Conservation (phyloP, 1,284 basidiomycete species). For the Pseudozyma tsukubaensis region DNA sequence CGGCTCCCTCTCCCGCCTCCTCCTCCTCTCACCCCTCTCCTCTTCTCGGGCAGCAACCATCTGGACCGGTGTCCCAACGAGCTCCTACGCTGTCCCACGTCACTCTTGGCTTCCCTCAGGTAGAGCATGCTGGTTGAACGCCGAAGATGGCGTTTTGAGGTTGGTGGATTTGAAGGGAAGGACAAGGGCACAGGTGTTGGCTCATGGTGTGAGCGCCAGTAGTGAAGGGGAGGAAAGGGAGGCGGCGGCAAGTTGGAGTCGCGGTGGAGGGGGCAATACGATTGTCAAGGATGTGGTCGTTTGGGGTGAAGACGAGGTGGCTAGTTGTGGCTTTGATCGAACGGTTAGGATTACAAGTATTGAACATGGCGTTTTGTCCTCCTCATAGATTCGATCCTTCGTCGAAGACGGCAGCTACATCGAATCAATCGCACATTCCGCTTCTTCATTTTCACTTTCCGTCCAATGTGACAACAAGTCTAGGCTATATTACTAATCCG, state of each 20-base stretch:
- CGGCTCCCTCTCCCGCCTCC: conserved; percentile 41
- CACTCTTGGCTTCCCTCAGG: conserved; percentile 59
- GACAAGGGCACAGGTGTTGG: conserved; percentile 42
- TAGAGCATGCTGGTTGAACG: conserved; percentile 55
- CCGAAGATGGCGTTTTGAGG: conserved; percentile 60
- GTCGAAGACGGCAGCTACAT: too few species aligned
- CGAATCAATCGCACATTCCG: too few species aligned
- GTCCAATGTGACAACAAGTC: too few species aligned
- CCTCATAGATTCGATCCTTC: not conserved
- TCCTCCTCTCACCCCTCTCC: conserved; percentile 54
- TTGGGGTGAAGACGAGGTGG: conserved; percentile 41
- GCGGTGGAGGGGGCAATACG: conserved; percentile 63
- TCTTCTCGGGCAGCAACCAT: conserved; percentile 43
- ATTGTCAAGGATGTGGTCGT: conserved; percentile 60
- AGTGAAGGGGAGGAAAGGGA: conserved; percentile 1
- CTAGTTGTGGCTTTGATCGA: conserved; percentile 61
- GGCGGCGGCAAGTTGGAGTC: conserved; percentile 37
- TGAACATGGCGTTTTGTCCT: not conserved
- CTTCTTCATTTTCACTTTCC: too few species aligned
- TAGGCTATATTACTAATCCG: too few species aligned
- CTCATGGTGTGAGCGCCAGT: conserved; percentile 34
- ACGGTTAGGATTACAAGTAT: conserved; percentile 45
- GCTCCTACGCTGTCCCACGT: conserved; percentile 48
- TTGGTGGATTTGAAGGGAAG: conserved; percentile 53
- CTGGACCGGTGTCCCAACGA: conserved; percentile 52